These are phyloP conservation scores for Saccharomycopsis sp. DNA, from an alignment of 805 yeast species.

Conservation along the genomic window DNA sequence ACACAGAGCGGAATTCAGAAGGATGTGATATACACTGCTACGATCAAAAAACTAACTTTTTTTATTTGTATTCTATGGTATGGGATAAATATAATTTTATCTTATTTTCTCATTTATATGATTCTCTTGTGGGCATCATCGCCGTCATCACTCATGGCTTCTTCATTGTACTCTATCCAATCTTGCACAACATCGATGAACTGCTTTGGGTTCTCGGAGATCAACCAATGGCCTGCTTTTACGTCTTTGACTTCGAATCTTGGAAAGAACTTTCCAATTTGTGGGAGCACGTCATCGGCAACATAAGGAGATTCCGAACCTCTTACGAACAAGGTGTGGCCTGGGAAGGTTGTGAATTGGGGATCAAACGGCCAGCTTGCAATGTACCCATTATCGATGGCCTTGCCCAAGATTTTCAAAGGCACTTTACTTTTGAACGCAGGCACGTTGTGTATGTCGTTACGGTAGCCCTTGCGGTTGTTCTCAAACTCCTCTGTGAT, in stretches of 20 bases:
- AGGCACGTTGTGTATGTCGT: constrained; percentile 22
- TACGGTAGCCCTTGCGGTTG: constrained; percentile 27
- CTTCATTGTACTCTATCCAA: constrained; percentile 39
- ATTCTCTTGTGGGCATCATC: too few species aligned
- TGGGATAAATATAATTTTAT: too few species aligned
- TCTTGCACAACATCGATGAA: constrained; percentile 55
- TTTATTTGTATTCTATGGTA: too few species aligned
- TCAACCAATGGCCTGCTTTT: constrained; percentile 89
- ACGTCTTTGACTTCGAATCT: constrained; percentile 63
- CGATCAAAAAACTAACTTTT: too few species aligned
- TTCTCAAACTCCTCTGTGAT: constrained; percentile 24
- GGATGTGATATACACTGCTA: too few species aligned
- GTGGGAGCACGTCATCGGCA: constrained; percentile 70
- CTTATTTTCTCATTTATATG: too few species aligned
- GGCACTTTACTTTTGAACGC: constrained; percentile 52
- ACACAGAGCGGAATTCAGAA: too few species aligned
- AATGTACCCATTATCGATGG: constrained; percentile 55
- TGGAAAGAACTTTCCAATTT: constrained; percentile 73
- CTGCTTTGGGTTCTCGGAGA: constrained; percentile 75
- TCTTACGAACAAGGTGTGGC: constrained; percentile 71
- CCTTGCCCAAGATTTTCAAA: constrained; percentile 53
- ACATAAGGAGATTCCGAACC: constrained; percentile 72
- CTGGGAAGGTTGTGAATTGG: constrained; percentile 44
- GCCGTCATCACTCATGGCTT: constrained; percentile 9
- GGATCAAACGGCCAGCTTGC: constrained; percentile 72